Evolutionary conservation across 139 green algal species (phyloP), one percentile per base, ranked within the genome.

Genomic region (Chlamydomonas applanata): DNA sequence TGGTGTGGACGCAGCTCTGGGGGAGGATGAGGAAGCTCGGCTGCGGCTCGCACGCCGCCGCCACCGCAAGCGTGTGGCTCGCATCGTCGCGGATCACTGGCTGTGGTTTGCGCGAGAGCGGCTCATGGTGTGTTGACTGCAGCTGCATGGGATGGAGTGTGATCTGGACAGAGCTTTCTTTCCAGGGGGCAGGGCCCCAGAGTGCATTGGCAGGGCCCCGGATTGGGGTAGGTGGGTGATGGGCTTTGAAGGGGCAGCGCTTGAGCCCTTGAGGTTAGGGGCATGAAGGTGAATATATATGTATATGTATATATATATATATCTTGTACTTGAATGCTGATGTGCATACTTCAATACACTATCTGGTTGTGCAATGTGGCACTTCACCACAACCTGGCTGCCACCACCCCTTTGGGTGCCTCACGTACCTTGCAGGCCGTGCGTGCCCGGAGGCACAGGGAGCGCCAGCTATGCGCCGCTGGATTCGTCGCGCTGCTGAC

Each of bases 51-150:
- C 34, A 3, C 73, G 76, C n/a, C 61, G 81, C 29, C 64, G 73
- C 29, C 81, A 86, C 56, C 76, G 81, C 32, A 81, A 79, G 63
- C 73, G 62, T 22, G 52, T 86, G 33, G 81, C 81, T 0, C 57
- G 65, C 34, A 80, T 86, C 35, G 81, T 86, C 45, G 81, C 78
- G 29, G 81, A 83, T 27, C 81, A 86, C 19, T 86, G 81, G 81
- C 78, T 79, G 78, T 70, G 56, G 63, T 79, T 83, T 56, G 76
- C 81, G 1, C 17, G n/a, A 34, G 61, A 62, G 9, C 16, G 77
- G 36, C 73, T 86, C 45, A 32, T 59, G 44, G 77, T 86, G 36
- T 63, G 71, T 49, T 7, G 40, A 49, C 40, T 19, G 7, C 7
- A 49, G 7, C 40, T 49, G 40, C 40, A 49, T 49, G 40, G 40